phyloP scores from a whole-genome alignment of 768 basidiomycete species.

The Multifurca ochricompacta region DNA sequence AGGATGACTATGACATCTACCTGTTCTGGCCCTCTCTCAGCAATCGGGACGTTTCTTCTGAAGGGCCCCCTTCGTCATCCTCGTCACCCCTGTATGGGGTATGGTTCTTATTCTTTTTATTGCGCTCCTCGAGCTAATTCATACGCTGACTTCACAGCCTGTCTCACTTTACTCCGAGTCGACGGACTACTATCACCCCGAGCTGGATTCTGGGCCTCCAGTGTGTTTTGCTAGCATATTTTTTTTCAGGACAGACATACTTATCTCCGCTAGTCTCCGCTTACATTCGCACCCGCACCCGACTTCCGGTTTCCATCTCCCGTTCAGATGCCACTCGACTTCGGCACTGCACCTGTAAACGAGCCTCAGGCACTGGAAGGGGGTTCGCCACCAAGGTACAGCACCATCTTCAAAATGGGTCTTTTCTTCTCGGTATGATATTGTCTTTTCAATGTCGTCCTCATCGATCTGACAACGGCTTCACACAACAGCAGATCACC shows the following conservation, averaged over 20 bases:
- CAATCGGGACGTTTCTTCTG: background rate
- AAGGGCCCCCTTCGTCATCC: background rate
- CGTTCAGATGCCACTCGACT: background rate
- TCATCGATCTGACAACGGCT: background rate
- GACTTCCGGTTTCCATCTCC: background rate
- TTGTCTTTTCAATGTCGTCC: background rate
- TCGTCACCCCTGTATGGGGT: conserved; percentile 11
- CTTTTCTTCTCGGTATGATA: background rate
- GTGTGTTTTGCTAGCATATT: background rate
- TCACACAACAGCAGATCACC: background rate
- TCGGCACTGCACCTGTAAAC: background rate
- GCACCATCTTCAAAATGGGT: background rate
- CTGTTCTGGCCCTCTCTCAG: conserved; percentile 6
- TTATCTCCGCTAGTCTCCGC: conserved; percentile 4
- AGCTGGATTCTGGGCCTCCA: background rate
- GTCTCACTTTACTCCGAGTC: conserved; percentile 4
- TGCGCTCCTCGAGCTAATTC: background rate
- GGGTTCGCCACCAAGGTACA: background rate
- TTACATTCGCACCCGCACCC: background rate
- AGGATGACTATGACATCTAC: conserved; percentile 2
- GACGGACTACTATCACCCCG: background rate
- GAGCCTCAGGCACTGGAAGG: background rate
- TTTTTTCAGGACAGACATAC: background rate
- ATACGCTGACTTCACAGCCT: background rate
- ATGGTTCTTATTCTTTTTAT: background rate